Base-by-base conservation (phyloP, 805 yeast genomes). In the Yarrowia sp. region DNA sequence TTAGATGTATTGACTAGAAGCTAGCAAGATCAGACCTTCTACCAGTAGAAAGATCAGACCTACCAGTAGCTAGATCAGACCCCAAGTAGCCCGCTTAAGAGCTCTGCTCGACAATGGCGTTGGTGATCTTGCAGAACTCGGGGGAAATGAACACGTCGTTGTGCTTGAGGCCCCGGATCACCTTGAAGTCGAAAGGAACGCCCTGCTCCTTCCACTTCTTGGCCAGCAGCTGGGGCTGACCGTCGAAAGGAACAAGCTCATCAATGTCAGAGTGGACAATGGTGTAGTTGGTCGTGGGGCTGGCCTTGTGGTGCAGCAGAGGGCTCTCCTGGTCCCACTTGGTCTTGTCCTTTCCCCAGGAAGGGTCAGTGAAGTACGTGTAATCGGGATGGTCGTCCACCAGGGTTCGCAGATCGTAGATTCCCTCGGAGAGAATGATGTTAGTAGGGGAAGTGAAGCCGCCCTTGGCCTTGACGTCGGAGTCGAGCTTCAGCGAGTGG, bases 201-300 rank as follows among this genome's bases (percentile, higher is more conserved):
- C 67, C 67, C 19, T 39, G 39, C 15, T 68, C 66, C 55, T 66
- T 65, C 17, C 66, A 64, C 24, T 64, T 49, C 17, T 46, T 52
- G 20, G 70, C 61, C 6, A 36, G 17, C 12, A 70, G 63, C 66
- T 68, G 68, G 24, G 68, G 58, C 0, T 88, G 79, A 72, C 90
- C 95, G 2, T 76, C 75, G 33, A 78, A 67, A 2, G 85, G 77
- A 20, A 91, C 76, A 15, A 91, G 80, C 74, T 91, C 96, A 76
- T 91, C 97, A 17, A 81, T 74, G 3, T 76, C 74, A 3, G 95
- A 89, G 44, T 91, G 93, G 2, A 88, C 74, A 0, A 90, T 73
- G 52, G 79, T 74, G 8, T 83, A 70, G 7, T 71, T 70, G 19
- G 34, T n/a, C 17, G 34, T 52, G 50, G 73, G 38, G 40, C 19